These are phyloP conservation scores for Globisporangium cylindrosporum DNA, from an alignment of 352 stramenopile genomes.

Conservation along the genomic window DNA sequence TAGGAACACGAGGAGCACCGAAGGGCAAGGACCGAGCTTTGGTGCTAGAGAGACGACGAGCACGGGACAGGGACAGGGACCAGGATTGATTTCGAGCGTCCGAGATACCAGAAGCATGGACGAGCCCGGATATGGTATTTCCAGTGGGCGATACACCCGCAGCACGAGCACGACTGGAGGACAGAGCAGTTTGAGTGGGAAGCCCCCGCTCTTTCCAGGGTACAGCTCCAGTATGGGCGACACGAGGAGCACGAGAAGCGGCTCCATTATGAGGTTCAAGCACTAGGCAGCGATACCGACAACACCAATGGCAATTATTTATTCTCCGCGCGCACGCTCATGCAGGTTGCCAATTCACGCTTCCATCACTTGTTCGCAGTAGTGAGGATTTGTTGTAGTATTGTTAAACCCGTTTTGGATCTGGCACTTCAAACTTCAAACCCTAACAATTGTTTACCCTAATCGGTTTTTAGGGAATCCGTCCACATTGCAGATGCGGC, in stretches of 20 bases:
- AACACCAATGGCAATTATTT: neutral
- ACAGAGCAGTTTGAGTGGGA: slow-evolving; percentile 1
- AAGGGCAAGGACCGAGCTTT: neutral
- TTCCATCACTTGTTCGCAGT: too few species aligned
- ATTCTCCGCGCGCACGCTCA: neutral
- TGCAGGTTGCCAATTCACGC: too few species aligned
- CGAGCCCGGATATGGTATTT: neutral
- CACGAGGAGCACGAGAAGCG: neutral
- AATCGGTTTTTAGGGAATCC: too few species aligned
- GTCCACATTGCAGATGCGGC: too few species aligned
- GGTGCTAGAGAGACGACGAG: neutral
- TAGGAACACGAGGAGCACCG: neutral
- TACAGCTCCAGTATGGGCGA: neutral
- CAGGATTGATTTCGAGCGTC: neutral
- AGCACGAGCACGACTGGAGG: neutral
- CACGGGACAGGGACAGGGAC: neutral
- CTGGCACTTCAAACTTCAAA: too few species aligned
- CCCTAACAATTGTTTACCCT: too few species aligned
- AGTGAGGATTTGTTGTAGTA: too few species aligned
- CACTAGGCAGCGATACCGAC: neutral
- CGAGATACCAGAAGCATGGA: neutral
- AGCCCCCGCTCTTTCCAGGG: neutral
- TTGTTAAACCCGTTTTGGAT: too few species aligned
- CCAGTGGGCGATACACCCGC: neutral
- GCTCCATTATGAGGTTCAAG: slow-evolving; percentile 5